These are phyloP conservation scores for Candida parachauliodes DNA, from an alignment of 805 yeast species.

Conservation along the genomic window DNA sequence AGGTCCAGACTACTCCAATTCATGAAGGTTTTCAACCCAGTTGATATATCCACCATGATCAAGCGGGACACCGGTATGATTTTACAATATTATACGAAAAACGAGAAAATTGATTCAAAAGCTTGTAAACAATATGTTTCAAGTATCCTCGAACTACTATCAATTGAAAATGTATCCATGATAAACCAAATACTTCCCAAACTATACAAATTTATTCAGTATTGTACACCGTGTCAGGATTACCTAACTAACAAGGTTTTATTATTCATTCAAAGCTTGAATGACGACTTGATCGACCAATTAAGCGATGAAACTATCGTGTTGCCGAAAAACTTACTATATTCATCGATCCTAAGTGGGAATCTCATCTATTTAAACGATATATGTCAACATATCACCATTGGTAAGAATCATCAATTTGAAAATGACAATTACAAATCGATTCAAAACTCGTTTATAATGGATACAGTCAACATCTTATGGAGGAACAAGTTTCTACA, in stretches of 20 bases:
- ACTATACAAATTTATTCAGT: constrained; percentile 1
- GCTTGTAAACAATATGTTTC: constrained; percentile 1
- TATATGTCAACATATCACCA: constrained; percentile 44
- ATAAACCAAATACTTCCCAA: constrained; percentile 6
- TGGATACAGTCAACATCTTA: constrained; percentile 51
- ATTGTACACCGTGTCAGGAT: constrained; percentile 1
- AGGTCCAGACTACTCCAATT: constrained; percentile 3
- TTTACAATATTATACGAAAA: not conserved
- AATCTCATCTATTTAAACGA: constrained; percentile 46
- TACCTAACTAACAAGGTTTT: constrained; percentile 3
- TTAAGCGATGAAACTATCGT: constrained; percentile 18
- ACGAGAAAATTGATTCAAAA: not conserved
- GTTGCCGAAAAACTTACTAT: constrained; percentile 37
- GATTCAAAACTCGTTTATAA: constrained; percentile 47
- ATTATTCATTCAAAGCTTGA: constrained; percentile 1
- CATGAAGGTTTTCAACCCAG: not conserved
- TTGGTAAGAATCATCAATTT: constrained; percentile 34
- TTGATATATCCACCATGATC: constrained; percentile 1
- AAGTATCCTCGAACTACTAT: not conserved
- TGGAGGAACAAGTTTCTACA: constrained; percentile 57
- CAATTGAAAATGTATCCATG: not conserved
- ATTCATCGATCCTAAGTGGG: constrained; percentile 35
- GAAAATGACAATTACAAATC: constrained; percentile 19
- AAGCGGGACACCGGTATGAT: not conserved
- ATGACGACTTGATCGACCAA: not conserved